Percentiles rank a stretch among this genome's conserved stretches.
Evolutionary conservation across 495 filamentous ascomycete genomes (phyloP).

Genomic region (Antarctomyces pellizariae): DNA sequence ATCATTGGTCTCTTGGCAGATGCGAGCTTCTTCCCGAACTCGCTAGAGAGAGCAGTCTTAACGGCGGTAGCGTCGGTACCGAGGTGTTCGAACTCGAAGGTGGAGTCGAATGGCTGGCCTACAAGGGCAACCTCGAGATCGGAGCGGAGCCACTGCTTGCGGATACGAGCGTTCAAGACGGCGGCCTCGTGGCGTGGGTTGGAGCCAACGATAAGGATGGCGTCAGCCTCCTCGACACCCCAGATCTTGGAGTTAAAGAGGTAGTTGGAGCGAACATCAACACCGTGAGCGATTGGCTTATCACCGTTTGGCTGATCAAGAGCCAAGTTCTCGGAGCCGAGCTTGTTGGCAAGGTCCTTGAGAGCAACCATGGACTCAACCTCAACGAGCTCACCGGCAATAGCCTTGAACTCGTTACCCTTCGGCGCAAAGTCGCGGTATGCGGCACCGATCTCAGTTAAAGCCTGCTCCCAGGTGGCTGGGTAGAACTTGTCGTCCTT

Average conservation of each 20-base stretch:
- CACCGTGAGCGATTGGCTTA: slow-evolving; percentile 69
- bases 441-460: slow-evolving; percentile 60
- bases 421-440: slow-evolving; percentile 52
- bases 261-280: slow-evolving; percentile 87
- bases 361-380: slow-evolving; percentile 82
- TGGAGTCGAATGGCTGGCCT: slow-evolving; percentile 75
- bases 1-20: slow-evolving; percentile 88
- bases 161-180: slow-evolving; percentile 81
- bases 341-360: slow-evolving; percentile 89
- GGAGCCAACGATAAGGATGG: slow-evolving; percentile 75
- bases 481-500: slow-evolving; percentile 72
- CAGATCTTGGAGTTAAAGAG: slow-evolving; percentile 87
- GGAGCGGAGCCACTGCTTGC: slow-evolving; percentile 92
- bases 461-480: slow-evolving; percentile 79
- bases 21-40: slow-evolving; percentile 76
- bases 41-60: slow-evolving; percentile 63
- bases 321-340: slow-evolving; percentile 86
- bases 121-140: slow-evolving; percentile 84
- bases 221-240: slow-evolving; percentile 83
- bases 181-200: slow-evolving; percentile 90
- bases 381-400: slow-evolving; percentile 78
- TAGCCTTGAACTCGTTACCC: slow-evolving; percentile 83
- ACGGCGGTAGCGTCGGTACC: slow-evolving; percentile 52
- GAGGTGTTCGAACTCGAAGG: slow-evolving; percentile 80
- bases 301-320: slow-evolving; percentile 73